Percentiles rank a stretch among this genome's conserved stretches.
Conservation (phyloP, 1,284 basidiomycete genomes). For the Hemileia vastatrix region DNA sequence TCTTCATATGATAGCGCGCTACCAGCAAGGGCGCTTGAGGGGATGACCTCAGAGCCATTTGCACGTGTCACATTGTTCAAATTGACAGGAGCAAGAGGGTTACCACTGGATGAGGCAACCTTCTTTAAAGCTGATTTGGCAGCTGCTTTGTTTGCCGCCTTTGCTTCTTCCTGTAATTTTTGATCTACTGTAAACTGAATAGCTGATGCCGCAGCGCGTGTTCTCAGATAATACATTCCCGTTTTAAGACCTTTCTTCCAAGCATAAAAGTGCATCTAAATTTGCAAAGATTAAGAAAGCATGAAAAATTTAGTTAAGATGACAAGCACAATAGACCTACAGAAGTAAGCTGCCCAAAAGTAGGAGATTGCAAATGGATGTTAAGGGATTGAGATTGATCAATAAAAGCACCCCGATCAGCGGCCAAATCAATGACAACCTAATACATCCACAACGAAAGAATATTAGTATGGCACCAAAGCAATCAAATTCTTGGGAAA, state of each 20-base stretch:
- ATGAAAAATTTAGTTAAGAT: too few species aligned
- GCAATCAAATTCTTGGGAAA: too few species aligned
- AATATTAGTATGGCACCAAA: too few species aligned
- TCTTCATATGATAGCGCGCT: constrained; percentile 62
- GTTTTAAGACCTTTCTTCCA: constrained; percentile 99
- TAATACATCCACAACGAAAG: too few species aligned
- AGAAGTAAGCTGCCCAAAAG: constrained; percentile 68
- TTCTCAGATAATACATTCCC: constrained; percentile 81
- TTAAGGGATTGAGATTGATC: constrained; percentile 78
- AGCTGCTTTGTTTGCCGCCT: constrained; percentile 47
- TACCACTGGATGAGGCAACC: constrained; percentile 3
- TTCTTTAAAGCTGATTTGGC: constrained; percentile 3
- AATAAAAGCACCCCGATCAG: constrained; percentile 96
- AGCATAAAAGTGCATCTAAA: constrained; percentile 99
- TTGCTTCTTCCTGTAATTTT: constrained; percentile 60
- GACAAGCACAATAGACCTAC: too few species aligned
- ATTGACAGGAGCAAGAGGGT: neutral
- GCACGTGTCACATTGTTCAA: neutral
- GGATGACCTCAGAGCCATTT: neutral
- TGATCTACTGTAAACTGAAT: constrained; percentile 94
- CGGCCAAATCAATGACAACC: constrained; percentile 91
- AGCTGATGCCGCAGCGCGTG: constrained; percentile 84
- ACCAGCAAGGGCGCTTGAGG: constrained; percentile 1
- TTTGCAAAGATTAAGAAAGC: too few species aligned
- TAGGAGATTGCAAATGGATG: constrained; percentile 84